A percentile compares a stretch with the other conserved stretches of the same genome.
Conservation (phyloP, 768 basidiomycete species). For the Amanita rimosa region DNA sequence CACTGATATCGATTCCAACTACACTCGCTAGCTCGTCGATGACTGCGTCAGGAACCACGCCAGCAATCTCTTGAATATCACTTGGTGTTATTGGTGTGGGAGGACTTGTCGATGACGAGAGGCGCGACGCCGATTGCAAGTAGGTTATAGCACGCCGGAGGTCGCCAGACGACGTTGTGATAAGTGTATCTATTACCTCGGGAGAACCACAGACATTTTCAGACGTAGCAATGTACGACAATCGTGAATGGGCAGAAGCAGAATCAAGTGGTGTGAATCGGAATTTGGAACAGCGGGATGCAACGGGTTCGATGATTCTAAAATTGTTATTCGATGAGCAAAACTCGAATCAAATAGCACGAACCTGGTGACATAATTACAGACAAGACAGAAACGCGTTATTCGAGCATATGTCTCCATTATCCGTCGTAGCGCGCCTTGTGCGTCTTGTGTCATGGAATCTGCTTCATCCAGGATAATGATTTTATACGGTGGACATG, state of each 20-base stretch:
- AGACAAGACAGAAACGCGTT: conserved; percentile 95
- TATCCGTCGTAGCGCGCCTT: conserved; percentile 92
- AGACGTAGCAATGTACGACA: conserved; percentile 67
- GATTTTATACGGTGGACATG: conserved; percentile 97
- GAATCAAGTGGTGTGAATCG: conserved; percentile 90
- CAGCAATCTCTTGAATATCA: conserved; percentile 95
- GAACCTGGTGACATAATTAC: conserved; percentile 97
- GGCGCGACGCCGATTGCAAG: conserved; percentile 87
- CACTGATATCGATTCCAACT: conserved; percentile 59
- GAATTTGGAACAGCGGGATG: conserved; percentile 99
- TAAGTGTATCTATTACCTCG: conserved; percentile 60
- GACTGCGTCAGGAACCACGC: conserved; percentile 74
- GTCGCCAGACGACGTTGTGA: conserved; percentile 80
- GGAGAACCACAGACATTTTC: conserved; percentile 55
- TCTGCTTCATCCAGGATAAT: conserved; percentile 99
- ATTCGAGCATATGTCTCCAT: conserved; percentile 99
- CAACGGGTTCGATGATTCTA: conserved; percentile 96
- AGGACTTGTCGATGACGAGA: conserved; percentile 64
- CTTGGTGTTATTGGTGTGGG: conserved; percentile 61
- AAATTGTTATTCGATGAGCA: background rate
- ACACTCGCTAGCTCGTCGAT: conserved; percentile 58
- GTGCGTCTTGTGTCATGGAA: conserved; percentile 99
- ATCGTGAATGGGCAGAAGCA: conserved; percentile 59
- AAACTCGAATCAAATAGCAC: conserved; percentile 10
- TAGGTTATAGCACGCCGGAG: conserved; percentile 96